phyloP scores from a whole-genome alignment of 352 stramenopile genomes.

The Thalassiosira hispida region DNA sequence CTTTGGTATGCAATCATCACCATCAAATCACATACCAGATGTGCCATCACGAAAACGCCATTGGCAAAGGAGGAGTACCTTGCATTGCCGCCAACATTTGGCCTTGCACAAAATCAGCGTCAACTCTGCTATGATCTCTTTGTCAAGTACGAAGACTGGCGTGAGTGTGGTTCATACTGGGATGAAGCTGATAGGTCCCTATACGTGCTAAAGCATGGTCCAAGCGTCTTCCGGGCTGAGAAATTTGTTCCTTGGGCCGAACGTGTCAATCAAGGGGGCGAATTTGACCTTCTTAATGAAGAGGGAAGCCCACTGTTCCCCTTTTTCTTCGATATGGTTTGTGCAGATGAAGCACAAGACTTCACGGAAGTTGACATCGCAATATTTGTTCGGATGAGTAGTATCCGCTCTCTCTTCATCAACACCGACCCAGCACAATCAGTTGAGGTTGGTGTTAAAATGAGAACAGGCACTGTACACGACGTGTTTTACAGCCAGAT shows the following conservation, averaged over 20 bases:
- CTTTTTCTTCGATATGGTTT: slow-evolving; percentile 44
- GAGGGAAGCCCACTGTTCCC: slow-evolving; percentile 26
- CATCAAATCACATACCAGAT: slow-evolving; percentile 34
- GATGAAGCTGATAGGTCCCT: slow-evolving; percentile 35
- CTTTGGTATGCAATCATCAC: slow-evolving; percentile 41
- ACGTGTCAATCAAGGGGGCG: slow-evolving; percentile 20
- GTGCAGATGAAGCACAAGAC: slow-evolving; percentile 32
- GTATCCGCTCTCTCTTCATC: slow-evolving; percentile 27
- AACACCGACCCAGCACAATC: slow-evolving; percentile 33
- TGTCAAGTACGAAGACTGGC: slow-evolving; percentile 39
- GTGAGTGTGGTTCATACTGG: background rate
- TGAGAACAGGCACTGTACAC: slow-evolving; percentile 31
- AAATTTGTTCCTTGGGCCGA: slow-evolving; percentile 32
- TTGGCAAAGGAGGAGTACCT: slow-evolving; percentile 35
- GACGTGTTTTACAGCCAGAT: slow-evolving; percentile 31
- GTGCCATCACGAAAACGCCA: slow-evolving; percentile 22
- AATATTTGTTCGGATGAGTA: slow-evolving; percentile 29
- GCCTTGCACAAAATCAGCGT: slow-evolving; percentile 15
- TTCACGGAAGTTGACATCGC: slow-evolving; percentile 33
- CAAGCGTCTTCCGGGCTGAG: slow-evolving; percentile 21
- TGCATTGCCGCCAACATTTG: slow-evolving; percentile 17
- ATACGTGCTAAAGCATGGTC: slow-evolving; percentile 25
- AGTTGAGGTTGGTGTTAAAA: slow-evolving; percentile 37
- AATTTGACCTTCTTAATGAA: slow-evolving; percentile 29
- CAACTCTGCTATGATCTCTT: slow-evolving; percentile 24